Base-by-base conservation (phyloP, 192 early-diverging fungal species). In the Rhizophagus clarus region DNA sequence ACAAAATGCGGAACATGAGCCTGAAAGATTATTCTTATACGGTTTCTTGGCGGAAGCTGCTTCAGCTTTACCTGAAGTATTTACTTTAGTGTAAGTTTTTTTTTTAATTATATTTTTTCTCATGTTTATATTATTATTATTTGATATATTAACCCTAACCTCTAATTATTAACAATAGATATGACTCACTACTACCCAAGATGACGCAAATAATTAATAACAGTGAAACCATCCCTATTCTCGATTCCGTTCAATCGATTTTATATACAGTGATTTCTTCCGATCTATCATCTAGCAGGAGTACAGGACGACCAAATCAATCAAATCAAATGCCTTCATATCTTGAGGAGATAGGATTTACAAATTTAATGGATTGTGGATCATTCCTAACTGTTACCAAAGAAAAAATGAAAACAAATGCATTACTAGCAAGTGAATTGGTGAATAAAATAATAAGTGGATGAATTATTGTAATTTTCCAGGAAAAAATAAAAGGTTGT, bases 31-130 rank as follows among this genome's bases (percentile, higher is more conserved):
- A 45, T 94, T 92, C 79, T 83, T 96, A 24, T 96, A 95, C 72
- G 91, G 90, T 3, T 90, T 94, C 81, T 81, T 96, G 26, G 90
- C 93, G 42, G 94, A 96, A 83, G 91, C 91, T 72, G 90, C 95
- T 2, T 82, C 87, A 22, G 83, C 89, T 14, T 85, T 90, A 24
- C 95, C 94, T n/a, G 90, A 95, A 64, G 88, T 92, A 34, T 92
- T 96, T 84, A 81, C 87, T 11, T 79, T 94, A 26, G 84, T 95
- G 89, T 95, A 60, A 34, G 37, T 20, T 74, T 75, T 42, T 80
- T 47, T 67, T 47, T 66, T 22, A 69, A 22, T n/a, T n/a, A n/a
- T n/a, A 42, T 49, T 17, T 7, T 24, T 6, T 71, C 66, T 72
- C 4, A 56, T 24, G 8, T 17, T 63, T 24, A 37, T 62, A 14